phyloP scores from a whole-genome alignment of 1,284 basidiomycete genomes.

The Cryptococcus jaspeensis region DNA sequence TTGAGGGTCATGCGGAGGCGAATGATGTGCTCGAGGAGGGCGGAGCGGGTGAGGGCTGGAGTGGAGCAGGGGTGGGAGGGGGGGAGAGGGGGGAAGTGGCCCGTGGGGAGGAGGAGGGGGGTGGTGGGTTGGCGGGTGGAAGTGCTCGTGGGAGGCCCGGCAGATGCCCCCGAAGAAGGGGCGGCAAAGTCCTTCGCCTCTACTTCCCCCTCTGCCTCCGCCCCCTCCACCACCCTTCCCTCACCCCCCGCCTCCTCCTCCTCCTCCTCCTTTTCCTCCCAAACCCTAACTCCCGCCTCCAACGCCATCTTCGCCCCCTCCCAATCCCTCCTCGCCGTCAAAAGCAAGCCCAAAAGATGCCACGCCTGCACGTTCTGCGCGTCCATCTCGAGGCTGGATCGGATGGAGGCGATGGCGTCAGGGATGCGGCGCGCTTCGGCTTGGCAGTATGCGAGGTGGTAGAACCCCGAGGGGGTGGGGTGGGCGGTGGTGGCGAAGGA shows the following conservation, averaged over 20 bases:
- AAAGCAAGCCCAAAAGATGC: slow-evolving; percentile 84
- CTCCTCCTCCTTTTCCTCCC: slow-evolving; percentile 39
- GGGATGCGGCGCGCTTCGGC: slow-evolving; percentile 69
- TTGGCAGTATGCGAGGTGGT: slow-evolving; percentile 75
- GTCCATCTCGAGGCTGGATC: slow-evolving; percentile 72
- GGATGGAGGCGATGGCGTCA: slow-evolving; percentile 67
- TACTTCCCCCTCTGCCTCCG: slow-evolving; percentile 8
- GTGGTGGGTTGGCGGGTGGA: neutral
- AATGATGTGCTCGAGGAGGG: slow-evolving; percentile 73
- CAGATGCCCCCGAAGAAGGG: no score
- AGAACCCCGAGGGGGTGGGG: slow-evolving; percentile 64
- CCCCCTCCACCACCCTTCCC: no score
- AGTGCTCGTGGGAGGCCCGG: neutral
- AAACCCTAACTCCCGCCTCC: slow-evolving; percentile 64
- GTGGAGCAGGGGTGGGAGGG: slow-evolving; percentile 5
- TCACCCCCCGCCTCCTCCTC: no score
- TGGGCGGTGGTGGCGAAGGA: slow-evolving; percentile 58
- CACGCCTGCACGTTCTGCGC: slow-evolving; percentile 74
- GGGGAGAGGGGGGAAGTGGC: slow-evolving; percentile 13
- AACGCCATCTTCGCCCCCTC: slow-evolving; percentile 71
- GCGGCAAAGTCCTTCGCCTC: slow-evolving; percentile 25
- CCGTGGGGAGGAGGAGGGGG: slow-evolving; percentile 17
- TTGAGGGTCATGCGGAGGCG: slow-evolving; percentile 86
- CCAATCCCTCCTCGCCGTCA: slow-evolving; percentile 80
- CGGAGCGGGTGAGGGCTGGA: slow-evolving; percentile 53